phyloP scores from a whole-genome alignment of 768 basidiomycete genomes.

The Tricholoma terreum region DNA sequence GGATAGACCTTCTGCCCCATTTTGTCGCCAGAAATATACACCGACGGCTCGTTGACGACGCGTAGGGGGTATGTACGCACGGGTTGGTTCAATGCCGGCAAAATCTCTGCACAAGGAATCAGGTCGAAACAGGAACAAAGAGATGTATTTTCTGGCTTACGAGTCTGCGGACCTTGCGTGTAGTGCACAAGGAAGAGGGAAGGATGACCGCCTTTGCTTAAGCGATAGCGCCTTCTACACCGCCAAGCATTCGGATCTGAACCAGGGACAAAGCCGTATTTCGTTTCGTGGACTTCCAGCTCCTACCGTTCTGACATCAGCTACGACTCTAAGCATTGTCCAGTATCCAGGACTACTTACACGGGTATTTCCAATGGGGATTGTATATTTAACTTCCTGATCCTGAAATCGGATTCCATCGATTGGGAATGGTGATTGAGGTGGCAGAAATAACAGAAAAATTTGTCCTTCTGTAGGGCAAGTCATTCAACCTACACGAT shows the following conservation, averaged over 20 bases:
- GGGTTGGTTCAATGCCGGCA: conserved; percentile 57
- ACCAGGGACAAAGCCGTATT: conserved; percentile 75
- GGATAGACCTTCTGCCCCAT: conserved; percentile 63
- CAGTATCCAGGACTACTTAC: conserved; percentile 38
- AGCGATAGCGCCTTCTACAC: conserved; percentile 65
- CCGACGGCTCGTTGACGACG: conserved; percentile 57
- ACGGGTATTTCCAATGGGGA: conserved; percentile 48
- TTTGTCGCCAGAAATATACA: conserved; percentile 73
- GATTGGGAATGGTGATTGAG: conserved; percentile 57
- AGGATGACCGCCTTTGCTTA: conserved; percentile 69
- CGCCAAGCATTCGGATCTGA: conserved; percentile 65
- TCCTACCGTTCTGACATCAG: conserved; percentile 45
- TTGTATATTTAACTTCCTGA: conserved; percentile 57
- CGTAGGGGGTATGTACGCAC: conserved; percentile 72
- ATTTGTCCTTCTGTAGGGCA: conserved; percentile 55
- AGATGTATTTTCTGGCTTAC: conserved; percentile 41
- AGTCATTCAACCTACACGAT: neutral
- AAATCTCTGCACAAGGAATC: conserved; percentile 44
- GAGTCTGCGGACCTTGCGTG: conserved; percentile 55
- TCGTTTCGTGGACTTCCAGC: conserved; percentile 71
- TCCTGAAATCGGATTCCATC: conserved; percentile 81
- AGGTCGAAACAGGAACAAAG: conserved; percentile 12
- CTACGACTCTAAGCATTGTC: neutral
- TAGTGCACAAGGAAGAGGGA: conserved; percentile 79
- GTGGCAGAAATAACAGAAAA: conserved; percentile 62